Conservation (phyloP, 192 early-diverging fungal species). For the Coemansia erecta region DNA sequence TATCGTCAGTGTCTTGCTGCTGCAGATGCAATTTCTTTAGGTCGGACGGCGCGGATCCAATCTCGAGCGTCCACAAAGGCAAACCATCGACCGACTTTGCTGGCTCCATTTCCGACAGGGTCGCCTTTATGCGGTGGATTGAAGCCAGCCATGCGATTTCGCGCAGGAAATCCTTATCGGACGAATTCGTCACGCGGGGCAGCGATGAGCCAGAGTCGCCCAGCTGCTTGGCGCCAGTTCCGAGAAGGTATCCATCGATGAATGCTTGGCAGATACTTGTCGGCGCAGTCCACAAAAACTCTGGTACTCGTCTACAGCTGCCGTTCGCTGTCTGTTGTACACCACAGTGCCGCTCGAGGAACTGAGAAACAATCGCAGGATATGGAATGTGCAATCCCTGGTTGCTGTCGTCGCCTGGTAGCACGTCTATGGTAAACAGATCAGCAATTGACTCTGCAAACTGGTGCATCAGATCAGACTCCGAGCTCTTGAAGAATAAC, state of each 20-base stretch:
- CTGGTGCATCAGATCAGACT: slow-evolving; percentile 4
- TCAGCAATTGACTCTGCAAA: slow-evolving; percentile 6
- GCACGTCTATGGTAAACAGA: slow-evolving; percentile 14
- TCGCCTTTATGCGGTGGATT: slow-evolving; percentile 32
- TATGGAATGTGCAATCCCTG: background rate
- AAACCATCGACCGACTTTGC: background rate
- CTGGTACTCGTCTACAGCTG: slow-evolving; percentile 21
- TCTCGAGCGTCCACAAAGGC: slow-evolving; percentile 16
- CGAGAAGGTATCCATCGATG: slow-evolving; percentile 20
- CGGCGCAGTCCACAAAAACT: slow-evolving; percentile 34
- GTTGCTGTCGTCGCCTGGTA: background rate
- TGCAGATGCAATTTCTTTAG: background rate
- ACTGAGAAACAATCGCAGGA: slow-evolving; percentile 19
- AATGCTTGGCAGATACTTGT: slow-evolving; percentile 18
- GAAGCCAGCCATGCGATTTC: slow-evolving; percentile 48
- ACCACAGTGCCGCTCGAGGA: slow-evolving; percentile 33
- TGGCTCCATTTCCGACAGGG: background rate
- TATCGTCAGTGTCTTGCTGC: background rate
- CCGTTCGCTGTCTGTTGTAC: background rate
- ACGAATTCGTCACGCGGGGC: slow-evolving; percentile 3
- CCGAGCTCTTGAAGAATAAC: background rate
- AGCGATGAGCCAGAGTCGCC: background rate
- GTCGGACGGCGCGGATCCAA: background rate
- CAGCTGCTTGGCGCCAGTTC: background rate
- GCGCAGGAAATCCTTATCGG: slow-evolving; percentile 25